Evolutionary conservation across 495 filamentous ascomycete genomes (phyloP), one percentile per base, ranked within the genome.

Genomic region (Penicillium maclennaniae): DNA sequence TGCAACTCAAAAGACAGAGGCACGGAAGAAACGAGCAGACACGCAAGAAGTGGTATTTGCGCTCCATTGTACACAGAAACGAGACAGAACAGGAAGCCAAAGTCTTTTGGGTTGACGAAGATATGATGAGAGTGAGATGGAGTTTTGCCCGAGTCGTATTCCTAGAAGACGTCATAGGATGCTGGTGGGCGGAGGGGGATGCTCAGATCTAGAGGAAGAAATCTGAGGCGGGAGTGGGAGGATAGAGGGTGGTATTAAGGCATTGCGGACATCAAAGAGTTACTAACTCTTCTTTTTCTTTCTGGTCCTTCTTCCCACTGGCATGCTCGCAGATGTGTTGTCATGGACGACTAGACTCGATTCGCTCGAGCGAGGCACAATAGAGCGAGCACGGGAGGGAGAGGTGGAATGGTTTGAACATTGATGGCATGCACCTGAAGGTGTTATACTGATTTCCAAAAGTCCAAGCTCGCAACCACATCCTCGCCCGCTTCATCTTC

Each of bases 401-500:
- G 31, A 21, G 39, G 5, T 42, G 39, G 39, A 16, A 20, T 42
- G 39, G 39, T 26, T 26, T 23, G 42, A 8, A 44, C 16, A 44
- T 36, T 36, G 26, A 6, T 34, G 16, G 43, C 23, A 42, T 42
- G 16, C 8, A 34, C 31, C 5, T 12, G 31, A 14, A 12, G 38
- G 38, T 28, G 27, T 28, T 12, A 49, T 43, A 36, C 21, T 16
- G 67, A 78, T 62, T 77, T 88, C 93, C 93, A 98, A 75, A 99
- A 99, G 72, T 99, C 95, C 67, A 99, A 83, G 51, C 89, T 91
- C 53, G 91, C 91, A 49, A 99, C 86, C 41, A 97, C 85, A 66
- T 99, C 95, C 63, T 95, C 87, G 40, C 93, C 92, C 43, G 69
- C 70, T 65, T 99, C 95, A 63, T 97, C 93, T 72, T 97, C 95